phyloP scores from a whole-genome alignment of 1,139 yeast species.

The Pichia sp. region DNA sequence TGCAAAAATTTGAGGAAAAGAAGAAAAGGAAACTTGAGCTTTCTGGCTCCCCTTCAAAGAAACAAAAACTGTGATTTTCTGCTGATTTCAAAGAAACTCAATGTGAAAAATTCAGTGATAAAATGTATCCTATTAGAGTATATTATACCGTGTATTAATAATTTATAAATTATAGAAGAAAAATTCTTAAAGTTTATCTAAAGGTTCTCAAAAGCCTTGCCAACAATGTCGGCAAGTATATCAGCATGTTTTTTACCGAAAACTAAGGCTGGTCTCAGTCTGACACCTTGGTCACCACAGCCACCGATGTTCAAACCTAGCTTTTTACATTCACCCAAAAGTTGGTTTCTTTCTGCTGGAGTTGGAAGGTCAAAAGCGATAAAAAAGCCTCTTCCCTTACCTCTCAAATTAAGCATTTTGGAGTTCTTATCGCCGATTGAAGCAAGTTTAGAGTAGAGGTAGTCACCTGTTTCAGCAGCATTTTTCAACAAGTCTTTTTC shows the following conservation, averaged over 20 bases:
- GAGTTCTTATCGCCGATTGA: slow-evolving; percentile 39
- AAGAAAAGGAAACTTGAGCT: slow-evolving; percentile 6
- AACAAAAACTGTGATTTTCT: slow-evolving; percentile 9
- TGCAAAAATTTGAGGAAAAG: slow-evolving; percentile 49
- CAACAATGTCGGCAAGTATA: slow-evolving; percentile 42
- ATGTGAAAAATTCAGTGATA: neutral
- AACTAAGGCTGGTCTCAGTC: slow-evolving; percentile 68
- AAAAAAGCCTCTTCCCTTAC: slow-evolving; percentile 64
- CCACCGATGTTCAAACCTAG: slow-evolving; percentile 71
- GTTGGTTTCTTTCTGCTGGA: slow-evolving; percentile 45
- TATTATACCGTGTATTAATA: neutral
- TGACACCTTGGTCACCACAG: slow-evolving; percentile 59
- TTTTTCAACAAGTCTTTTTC: slow-evolving; percentile 48
- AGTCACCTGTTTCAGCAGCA: slow-evolving; percentile 56
- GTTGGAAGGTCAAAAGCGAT: slow-evolving; percentile 67
- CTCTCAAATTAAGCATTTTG: slow-evolving; percentile 53
- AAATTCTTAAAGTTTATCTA: neutral
- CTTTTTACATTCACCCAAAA: slow-evolving; percentile 46
- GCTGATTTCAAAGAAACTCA: neutral
- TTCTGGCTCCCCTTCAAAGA: slow-evolving; percentile 10
- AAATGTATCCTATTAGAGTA: neutral
- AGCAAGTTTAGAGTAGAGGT: slow-evolving; percentile 47
- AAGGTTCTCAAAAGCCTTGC: slow-evolving; percentile 19
- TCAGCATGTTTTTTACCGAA: slow-evolving; percentile 68
- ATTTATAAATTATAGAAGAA: neutral